phyloP scores from a whole-genome alignment of 2,329 filamentous ascomycete species.

The Dactylonectria macrodidyma region DNA sequence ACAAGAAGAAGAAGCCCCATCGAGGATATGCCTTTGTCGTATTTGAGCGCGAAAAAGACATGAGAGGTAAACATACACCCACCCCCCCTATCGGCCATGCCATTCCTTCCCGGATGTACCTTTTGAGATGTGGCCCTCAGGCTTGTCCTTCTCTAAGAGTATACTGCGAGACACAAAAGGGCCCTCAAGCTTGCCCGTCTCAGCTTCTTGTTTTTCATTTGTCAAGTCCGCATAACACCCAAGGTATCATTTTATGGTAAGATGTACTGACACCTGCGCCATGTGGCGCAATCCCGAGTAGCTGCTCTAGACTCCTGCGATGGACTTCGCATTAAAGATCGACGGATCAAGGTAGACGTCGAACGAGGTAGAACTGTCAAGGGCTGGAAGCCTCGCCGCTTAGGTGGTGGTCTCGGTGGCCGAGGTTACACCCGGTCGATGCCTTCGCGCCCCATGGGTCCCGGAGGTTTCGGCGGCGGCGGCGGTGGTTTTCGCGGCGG shows the following conservation, averaged over 20 bases:
- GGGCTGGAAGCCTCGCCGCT: conserved; percentile 91
- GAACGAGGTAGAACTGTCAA: conserved; percentile 95
- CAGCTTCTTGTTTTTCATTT: conserved; percentile 48
- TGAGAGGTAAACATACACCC: conserved; percentile 87
- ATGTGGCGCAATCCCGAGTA: conserved; percentile 73
- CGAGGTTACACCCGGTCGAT: conserved; percentile 91
- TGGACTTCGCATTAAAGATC: conserved; percentile 92
- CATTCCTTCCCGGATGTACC: conserved; percentile 43
- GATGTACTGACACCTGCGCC: conserved; percentile 78
- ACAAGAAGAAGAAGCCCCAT: conserved; percentile 86
- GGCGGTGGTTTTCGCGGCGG: conserved; percentile 70
- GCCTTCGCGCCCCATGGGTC: conserved; percentile 78
- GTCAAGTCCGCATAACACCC: conserved; percentile 40
- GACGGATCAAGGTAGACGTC: conserved; percentile 93
- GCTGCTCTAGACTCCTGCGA: conserved; percentile 91
- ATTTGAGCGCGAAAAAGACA: conserved; percentile 97
- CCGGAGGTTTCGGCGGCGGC: conserved; percentile 71
- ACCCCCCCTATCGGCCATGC: conserved; percentile 48
- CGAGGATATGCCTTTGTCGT: conserved; percentile 97
- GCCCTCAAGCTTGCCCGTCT: conserved; percentile 73
- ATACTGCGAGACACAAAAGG: conserved; percentile 63
- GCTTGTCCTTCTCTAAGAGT: conserved; percentile 57
- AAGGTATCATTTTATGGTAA: conserved; percentile 64
- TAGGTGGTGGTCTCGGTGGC: conserved; percentile 92
- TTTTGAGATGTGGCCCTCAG: conserved; percentile 59